Base-by-base conservation (phyloP, 1,139 yeast genomes). In the Debaryomycetaceae sp. region DNA sequence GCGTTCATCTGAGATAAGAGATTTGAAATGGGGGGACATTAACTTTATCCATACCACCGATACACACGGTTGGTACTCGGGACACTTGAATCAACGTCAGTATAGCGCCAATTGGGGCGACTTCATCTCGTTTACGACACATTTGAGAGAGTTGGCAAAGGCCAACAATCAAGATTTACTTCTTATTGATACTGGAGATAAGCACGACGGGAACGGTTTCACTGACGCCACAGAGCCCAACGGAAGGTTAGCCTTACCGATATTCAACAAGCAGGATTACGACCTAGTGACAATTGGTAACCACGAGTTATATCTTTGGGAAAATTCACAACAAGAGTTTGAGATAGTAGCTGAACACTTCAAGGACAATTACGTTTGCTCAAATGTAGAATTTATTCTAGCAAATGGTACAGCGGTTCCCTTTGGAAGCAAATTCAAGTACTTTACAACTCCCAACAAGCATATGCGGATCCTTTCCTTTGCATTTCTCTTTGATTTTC, bases 21-120 rank as follows among this genome's bases (percentile, higher is more conserved):
- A 78, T 24, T 57, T 89, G 27, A 60, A 66, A 6, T 76, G 90
- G 78, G 88, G 90, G 1, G 79, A 84, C 49, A 50, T 91, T 43
- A 93, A 93, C 67, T 86, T 93, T 55, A 57, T 91, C 34, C 97
- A 90, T 56, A 90, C 98, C 1, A 93, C 98, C 1, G 99, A 93
- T 56, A 91, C 97, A 2, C 99, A 93, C 62, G 95, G 93, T 0
- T 93, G 98, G 98, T 80, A 86, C 49, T 81, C 91, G 5, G 97
- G 98, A 0, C 98, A 91, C 65, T 53, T 79, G 36, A 81, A 83
- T 52, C 97, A 90, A 62, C 74, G 77, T 27, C 80, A 78, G 48
- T 93, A 85, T 61, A 77, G 84, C 39, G 95, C 88, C 6, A 87
- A 89, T 60, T 93, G 97, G 97, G 99, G 98, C 7, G 96, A 93